Evolutionary conservation across 2,329 filamentous ascomycete genomes (phyloP).

Genomic region (Alternaria postmessia): DNA sequence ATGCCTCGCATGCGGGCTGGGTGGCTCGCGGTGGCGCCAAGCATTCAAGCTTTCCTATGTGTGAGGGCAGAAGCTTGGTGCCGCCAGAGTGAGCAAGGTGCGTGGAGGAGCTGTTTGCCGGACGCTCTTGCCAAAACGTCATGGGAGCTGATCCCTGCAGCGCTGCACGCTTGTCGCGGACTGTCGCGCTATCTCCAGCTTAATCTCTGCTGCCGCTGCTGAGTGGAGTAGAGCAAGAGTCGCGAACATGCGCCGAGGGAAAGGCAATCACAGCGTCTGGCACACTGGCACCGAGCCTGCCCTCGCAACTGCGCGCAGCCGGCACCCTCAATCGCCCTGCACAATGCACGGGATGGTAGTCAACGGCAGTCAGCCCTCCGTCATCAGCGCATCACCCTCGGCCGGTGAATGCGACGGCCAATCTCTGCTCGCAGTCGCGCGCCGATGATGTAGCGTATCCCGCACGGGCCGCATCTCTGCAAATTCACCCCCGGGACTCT

Average conservation of each 20-base stretch:
- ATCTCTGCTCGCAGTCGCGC: slow-evolving; percentile 17
- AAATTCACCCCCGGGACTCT: slow-evolving; percentile 21
- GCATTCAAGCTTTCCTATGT: slow-evolving; percentile 13
- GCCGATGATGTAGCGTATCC: slow-evolving; percentile 22
- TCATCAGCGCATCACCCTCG: slow-evolving; percentile 15
- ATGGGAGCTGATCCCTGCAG: slow-evolving; percentile 17
- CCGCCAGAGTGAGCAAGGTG: not conserved
- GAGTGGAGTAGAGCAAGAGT: slow-evolving; percentile 6
- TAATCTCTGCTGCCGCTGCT: slow-evolving; percentile 31
- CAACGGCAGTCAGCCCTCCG: slow-evolving; percentile 1
- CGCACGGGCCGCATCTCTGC: slow-evolving; percentile 23
- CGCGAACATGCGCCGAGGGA: not conserved
- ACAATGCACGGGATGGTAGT: not conserved
- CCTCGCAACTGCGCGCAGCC: not conserved
- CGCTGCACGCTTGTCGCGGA: slow-evolving; percentile 18
- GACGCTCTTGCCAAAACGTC: slow-evolving; percentile 17
- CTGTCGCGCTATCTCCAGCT: slow-evolving; percentile 32
- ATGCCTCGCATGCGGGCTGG: slow-evolving; percentile 8
- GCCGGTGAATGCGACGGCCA: slow-evolving; percentile 21
- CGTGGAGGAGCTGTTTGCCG: slow-evolving; percentile 2
- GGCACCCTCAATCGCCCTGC: not conserved
- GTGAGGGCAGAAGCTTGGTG: slow-evolving; percentile 17
- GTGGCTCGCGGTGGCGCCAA: slow-evolving; percentile 7
- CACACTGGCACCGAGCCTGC: not conserved
- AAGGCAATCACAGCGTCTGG: not conserved